Evolutionary conservation across 2,329 filamentous ascomycete species (phyloP), one percentile per base, ranked within the genome.

Genomic region (Calonectria henricotiae): DNA sequence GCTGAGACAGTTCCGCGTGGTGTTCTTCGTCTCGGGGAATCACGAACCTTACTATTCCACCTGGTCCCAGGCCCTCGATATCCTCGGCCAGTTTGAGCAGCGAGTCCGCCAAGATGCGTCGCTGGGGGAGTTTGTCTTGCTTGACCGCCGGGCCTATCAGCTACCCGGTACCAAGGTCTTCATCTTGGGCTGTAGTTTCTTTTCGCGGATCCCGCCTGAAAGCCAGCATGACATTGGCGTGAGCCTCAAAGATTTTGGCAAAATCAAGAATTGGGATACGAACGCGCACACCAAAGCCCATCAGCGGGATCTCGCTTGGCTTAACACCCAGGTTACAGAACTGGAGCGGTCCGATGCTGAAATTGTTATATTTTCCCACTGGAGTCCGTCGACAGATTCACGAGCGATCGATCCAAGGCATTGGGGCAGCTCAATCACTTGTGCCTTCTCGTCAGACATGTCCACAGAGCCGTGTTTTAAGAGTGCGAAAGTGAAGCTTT

Each of bases 1-100:
- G 72, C 83, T 90, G 3, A 37, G 44, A 1, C 79, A 84, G 7
- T 91, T 90, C 73, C 76, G 80, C 5, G 76, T 81, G 2, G 85
- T 91, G 1, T 83, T 91, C 46, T 82, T 89, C 35, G 81, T 90
- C 0, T 77, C 85, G 0, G 88, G 89, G 0, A 91, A 91, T 73
- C 88, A 91, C 74, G 89, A 91, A 74, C 82, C 87, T 0, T 89
- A 87, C 71, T 75, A 79, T 54, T 83, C 82, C 5, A 79, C 15
- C 44, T 87, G 84, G 84, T 47, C 74, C 2, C 69, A 75, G 0
- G 77, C 80, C 0, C 76, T 80, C 35, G 35, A 54, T 1, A 70
- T 73, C 1, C 77, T 86, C 15, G 71, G 70, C 30, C 65, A 27
- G 0, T 84, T 85, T 43, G 80, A 84, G 39, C n/a, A 77, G 2